These are phyloP conservation scores for Setomelanomma holmii DNA, from an alignment of 2,329 filamentous ascomycete species.

Conservation along the genomic window DNA sequence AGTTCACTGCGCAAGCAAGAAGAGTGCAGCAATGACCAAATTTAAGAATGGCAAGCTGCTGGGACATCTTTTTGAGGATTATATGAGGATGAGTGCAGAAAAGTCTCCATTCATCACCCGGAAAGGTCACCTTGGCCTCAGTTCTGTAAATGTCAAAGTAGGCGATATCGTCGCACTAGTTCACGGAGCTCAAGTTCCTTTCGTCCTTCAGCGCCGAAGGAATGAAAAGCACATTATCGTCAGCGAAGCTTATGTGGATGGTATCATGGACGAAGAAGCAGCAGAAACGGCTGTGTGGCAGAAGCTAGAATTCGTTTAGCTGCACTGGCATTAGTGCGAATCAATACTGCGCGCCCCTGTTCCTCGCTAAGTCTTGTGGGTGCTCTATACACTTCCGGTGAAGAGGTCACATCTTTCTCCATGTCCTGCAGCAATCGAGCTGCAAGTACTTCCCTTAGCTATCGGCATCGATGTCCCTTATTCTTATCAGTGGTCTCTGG, in stretches of 20 bases:
- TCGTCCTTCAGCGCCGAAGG: slow-evolving; percentile 7
- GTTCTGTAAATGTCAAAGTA: neutral
- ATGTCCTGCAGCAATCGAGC: no score
- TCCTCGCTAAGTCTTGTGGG: no score
- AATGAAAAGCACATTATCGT: slow-evolving; percentile 5
- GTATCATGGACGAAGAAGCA: slow-evolving; percentile 22
- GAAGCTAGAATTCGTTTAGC: no score
- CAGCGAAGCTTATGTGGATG: slow-evolving; percentile 18
- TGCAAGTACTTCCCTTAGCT: no score
- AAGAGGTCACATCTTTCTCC: no score
- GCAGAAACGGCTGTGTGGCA: no score
- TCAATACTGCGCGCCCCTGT: no score
- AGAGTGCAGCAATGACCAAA: neutral
- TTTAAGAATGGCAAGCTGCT: neutral
- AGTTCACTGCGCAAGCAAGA: neutral
- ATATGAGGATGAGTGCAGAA: neutral
- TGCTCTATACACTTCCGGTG: no score
- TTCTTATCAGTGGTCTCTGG: no score
- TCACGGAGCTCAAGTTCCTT: slow-evolving; percentile 11
- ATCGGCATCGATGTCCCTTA: no score
- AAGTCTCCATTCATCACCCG: neutral
- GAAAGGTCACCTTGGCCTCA: neutral
- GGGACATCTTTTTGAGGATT: neutral
- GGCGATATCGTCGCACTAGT: slow-evolving; percentile 15
- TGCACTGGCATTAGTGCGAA: no score